phyloP scores from a whole-genome alignment of 78 protist genomes.

The slime mould (Dictyostelium discoideum) region DNA sequence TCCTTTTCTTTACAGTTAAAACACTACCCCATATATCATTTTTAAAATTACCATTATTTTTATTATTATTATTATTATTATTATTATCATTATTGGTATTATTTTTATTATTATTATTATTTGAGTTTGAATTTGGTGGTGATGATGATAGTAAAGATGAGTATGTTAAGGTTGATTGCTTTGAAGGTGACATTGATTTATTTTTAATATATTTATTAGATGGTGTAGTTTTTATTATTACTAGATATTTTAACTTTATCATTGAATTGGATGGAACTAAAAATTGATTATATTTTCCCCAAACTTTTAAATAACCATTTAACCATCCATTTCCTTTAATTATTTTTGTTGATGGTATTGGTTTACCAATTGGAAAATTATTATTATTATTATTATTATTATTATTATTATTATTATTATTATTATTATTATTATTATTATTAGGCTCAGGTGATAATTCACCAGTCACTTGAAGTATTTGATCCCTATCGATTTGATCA shows the following conservation, averaged over 20 bases:
- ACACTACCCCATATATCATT: constrained; percentile 21
- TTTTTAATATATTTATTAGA: background rate
- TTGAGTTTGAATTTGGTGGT: background rate
- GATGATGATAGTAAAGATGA: background rate
- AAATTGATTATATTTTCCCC: constrained; percentile 48
- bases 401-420: background rate
- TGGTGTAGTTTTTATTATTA: constrained; percentile 9
- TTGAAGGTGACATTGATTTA: background rate
- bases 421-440: background rate
- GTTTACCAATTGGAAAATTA: constrained; percentile 27
- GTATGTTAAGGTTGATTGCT: background rate
- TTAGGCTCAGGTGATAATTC: constrained; percentile 19
- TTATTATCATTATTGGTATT: background rate
- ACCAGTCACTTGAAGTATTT: constrained; percentile 40
- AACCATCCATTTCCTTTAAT: constrained; percentile 38
- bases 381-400: background rate
- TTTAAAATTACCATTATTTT: background rate
- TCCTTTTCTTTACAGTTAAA: constrained; percentile 23
- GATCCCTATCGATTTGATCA: constrained; percentile 18
- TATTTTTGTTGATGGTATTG: constrained; percentile 12
- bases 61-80: background rate
- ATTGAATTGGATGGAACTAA: background rate
- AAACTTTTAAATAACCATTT: constrained; percentile 47
- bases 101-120: background rate
- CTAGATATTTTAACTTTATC: constrained; percentile 38